These are phyloP conservation scores for Lagenidium giganteum DNA, from an alignment of 352 stramenopile genomes.

Conservation along the genomic window DNA sequence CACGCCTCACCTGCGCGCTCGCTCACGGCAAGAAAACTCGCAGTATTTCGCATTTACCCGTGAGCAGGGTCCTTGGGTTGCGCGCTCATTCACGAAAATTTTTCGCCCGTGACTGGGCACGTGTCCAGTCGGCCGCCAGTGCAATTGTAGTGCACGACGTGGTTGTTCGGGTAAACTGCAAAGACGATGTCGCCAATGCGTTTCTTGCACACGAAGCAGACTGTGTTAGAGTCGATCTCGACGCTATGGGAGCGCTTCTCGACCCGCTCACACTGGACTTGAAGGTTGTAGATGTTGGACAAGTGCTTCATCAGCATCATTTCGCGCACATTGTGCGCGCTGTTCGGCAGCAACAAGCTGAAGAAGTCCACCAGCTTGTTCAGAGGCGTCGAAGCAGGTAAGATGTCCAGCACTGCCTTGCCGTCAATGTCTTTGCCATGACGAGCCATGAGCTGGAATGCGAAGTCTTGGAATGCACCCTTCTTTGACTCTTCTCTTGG, in stretches of 20 bases:
- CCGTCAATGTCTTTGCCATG: constrained; percentile 79
- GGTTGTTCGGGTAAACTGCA: constrained; percentile 80
- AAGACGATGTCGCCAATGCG: constrained; percentile 88
- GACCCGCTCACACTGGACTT: constrained; percentile 84
- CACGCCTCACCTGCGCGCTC: too few relatives aligned
- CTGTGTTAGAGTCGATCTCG: constrained; percentile 77
- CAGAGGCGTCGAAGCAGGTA: constrained; percentile 63
- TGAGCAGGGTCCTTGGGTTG: constrained; percentile 9
- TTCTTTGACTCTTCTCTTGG: constrained; percentile 76
- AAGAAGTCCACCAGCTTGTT: constrained; percentile 85
- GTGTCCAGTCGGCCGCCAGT: constrained; percentile 80
- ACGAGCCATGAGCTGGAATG: constrained; percentile 66
- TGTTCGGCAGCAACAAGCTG: constrained; percentile 70
- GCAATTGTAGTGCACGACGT: constrained; percentile 87
- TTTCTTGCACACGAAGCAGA: constrained; percentile 80
- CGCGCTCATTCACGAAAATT: constrained; percentile 47
- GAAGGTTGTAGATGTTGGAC: constrained; percentile 88
- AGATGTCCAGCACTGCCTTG: constrained; percentile 55
- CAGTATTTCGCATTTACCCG: background rate
- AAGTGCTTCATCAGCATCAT: constrained; percentile 75
- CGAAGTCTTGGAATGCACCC: constrained; percentile 72
- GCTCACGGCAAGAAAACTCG: too few relatives aligned
- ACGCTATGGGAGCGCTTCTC: constrained; percentile 73
- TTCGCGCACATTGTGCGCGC: constrained; percentile 78
- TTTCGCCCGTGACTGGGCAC: constrained; percentile 75